Evolutionary conservation across 192 early-diverging fungal species (phyloP).

Genomic region (Linderina pennispora): DNA sequence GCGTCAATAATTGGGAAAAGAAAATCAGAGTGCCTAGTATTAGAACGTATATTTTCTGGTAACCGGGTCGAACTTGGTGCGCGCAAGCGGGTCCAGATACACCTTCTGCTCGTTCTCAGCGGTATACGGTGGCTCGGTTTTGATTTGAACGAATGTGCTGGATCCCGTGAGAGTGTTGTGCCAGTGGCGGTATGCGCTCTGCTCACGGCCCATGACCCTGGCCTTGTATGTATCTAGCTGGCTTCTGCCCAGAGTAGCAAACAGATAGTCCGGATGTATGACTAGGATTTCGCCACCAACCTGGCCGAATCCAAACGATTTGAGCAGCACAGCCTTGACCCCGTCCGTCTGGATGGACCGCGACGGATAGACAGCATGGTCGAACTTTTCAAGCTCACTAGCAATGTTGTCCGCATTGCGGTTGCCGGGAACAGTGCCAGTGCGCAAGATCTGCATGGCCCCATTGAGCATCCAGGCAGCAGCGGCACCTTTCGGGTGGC

Average conservation of each 20-base stretch:
- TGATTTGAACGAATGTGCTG: conserved; percentile 18
- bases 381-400: conserved; percentile 59
- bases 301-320: conserved; percentile 71
- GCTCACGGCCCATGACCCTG: neutral
- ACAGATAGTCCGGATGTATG: conserved; percentile 62
- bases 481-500: conserved; percentile 93
- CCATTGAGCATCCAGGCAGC: conserved; percentile 98
- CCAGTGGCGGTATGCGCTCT: conserved; percentile 25
- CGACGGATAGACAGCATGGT: conserved; percentile 78
- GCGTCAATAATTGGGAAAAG: neutral
- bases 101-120: conserved; percentile 13
- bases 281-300: conserved; percentile 67
- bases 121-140: conserved; percentile 16
- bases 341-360: conserved; percentile 51
- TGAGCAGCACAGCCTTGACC: conserved; percentile 61
- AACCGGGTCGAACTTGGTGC: conserved; percentile 5
- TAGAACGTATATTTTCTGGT: conserved; percentile 25
- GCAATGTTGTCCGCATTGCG: conserved; percentile 58
- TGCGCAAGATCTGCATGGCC: conserved; percentile 76
- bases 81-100: conserved; percentile 14
- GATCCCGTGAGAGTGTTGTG: conserved; percentile 22
- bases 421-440: conserved; percentile 89
- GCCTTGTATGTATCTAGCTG: conserved; percentile 11
- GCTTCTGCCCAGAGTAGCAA: conserved; percentile 25
- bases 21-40: conserved; percentile 18